A percentile compares a stretch with the other conserved stretches of the same genome.
Conservation (phyloP, 495 filamentous ascomycete genomes). For the Umbilicaria muhlenbergii region DNA sequence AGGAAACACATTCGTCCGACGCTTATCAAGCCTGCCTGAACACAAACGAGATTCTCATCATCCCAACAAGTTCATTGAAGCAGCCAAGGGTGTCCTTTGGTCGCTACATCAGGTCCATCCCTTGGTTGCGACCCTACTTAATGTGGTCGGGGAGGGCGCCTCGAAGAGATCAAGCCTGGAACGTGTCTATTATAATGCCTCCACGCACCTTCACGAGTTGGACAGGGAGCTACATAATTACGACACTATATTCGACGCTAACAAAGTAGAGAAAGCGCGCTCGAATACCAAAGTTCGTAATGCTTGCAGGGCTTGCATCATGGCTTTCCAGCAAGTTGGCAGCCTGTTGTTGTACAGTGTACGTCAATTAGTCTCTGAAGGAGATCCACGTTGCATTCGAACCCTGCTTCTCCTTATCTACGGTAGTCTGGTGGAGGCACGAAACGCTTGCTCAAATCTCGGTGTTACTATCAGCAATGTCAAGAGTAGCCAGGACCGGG, state of each 20-base stretch:
- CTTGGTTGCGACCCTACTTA: slow-evolving; percentile 55
- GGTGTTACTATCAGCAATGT: slow-evolving; percentile 6
- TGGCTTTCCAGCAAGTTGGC: slow-evolving; percentile 61
- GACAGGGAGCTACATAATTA: slow-evolving; percentile 57
- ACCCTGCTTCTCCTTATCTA: slow-evolving; percentile 68
- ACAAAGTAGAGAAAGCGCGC: slow-evolving; percentile 16
- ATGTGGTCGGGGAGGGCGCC: slow-evolving; percentile 51
- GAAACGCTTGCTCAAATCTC: slow-evolving; percentile 33
- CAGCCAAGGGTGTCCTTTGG: slow-evolving; percentile 76
- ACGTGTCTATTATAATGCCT: slow-evolving; percentile 62
- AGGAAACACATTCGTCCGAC: slow-evolving; percentile 46
- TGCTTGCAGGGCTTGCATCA: slow-evolving; percentile 54
- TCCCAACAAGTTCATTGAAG: slow-evolving; percentile 53
- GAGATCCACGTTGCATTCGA: slow-evolving; percentile 64
- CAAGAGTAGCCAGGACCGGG: background rate
- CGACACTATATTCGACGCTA: slow-evolving; percentile 20
- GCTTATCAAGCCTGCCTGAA: slow-evolving; percentile 73
- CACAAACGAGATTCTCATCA: slow-evolving; percentile 46
- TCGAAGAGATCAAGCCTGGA: slow-evolving; percentile 57
- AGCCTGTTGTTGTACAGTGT: slow-evolving; percentile 53
- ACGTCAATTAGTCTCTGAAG: slow-evolving; percentile 53
- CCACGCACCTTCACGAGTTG: slow-evolving; percentile 55
- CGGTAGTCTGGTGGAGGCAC: slow-evolving; percentile 65
- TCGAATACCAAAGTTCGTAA: slow-evolving; percentile 52
- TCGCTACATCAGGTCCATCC: slow-evolving; percentile 69